These are phyloP conservation scores for Amaranthus palmeri DNA, from an alignment of 148 eudicot genomes.

Conservation along the genomic window DNA sequence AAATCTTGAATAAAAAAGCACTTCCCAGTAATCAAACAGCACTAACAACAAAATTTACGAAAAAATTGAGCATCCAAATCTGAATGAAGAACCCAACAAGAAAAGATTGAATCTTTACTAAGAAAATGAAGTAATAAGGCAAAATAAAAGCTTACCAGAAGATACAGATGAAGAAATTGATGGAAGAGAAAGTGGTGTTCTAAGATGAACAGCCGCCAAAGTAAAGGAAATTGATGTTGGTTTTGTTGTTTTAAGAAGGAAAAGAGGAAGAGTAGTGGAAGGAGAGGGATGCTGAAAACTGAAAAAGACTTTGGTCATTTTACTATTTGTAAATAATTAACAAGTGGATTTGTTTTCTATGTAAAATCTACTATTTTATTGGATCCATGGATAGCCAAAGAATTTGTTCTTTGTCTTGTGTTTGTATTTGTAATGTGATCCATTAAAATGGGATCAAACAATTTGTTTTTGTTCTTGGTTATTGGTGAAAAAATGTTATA, in stretches of 20 bases:
- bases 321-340: not conserved
- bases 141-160: conserved; percentile 16
- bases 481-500: not conserved
- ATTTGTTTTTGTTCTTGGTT: not conserved
- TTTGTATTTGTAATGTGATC: too few relatives aligned
- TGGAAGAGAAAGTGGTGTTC: not conserved
- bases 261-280: conserved; percentile 20
- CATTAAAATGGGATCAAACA: too few relatives aligned
- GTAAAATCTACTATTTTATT: conserved; percentile 4
- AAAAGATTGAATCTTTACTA: conserved; percentile 6
- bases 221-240: not conserved
- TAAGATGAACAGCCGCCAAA: conserved; percentile 14
- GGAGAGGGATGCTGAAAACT: conserved; percentile 6
- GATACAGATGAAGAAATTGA: conserved; percentile 1
- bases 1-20: not conserved
- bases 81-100: not conserved
- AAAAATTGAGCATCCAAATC: not conserved
- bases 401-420: not conserved
- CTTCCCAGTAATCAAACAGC: not conserved
- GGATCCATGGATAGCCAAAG: not conserved
- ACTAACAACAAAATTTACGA: not conserved
- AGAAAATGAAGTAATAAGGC: not conserved
- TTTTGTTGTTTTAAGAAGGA: not conserved
- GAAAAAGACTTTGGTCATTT: conserved; percentile 1
- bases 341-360: not conserved